Conservation (phyloP, 1,139 yeast species). For the Yamadazyma friedrichii region DNA sequence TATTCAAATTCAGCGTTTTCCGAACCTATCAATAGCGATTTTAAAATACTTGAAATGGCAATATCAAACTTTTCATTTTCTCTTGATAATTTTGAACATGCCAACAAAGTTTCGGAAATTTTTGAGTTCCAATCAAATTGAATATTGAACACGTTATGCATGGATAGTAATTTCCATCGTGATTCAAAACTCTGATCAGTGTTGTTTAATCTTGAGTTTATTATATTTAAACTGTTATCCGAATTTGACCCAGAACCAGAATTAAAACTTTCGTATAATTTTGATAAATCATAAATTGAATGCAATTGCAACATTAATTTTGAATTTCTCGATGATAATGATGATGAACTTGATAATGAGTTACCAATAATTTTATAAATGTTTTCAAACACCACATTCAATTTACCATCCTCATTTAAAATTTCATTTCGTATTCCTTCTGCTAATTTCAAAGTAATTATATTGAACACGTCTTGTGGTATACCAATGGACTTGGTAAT, state of each 20-base stretch:
- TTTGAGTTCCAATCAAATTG: constrained; percentile 3
- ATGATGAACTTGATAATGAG: constrained; percentile 57
- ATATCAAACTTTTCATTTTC: constrained; percentile 68
- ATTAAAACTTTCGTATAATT: constrained; percentile 12
- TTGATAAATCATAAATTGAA: constrained; percentile 61
- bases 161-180: constrained; percentile 58
- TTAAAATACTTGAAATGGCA: constrained; percentile 70
- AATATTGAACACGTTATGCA: constrained; percentile 57
- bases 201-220: constrained; percentile 42
- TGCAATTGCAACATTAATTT: constrained; percentile 64
- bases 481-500: constrained; percentile 34
- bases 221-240: constrained; percentile 13
- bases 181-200: constrained; percentile 63
- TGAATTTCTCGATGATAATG: constrained; percentile 59
- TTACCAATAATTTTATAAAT: constrained; percentile 60
- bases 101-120: constrained; percentile 50
- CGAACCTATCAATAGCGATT: constrained; percentile 54
- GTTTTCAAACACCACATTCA: constrained; percentile 32
- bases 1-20: constrained; percentile 68
- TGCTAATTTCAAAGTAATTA: constrained; percentile 68
- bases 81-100: constrained; percentile 66
- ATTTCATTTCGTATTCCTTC: constrained; percentile 51
- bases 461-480: constrained; percentile 50
- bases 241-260: neutral
- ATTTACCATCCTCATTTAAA: constrained; percentile 16